A percentile compares a stretch with the other conserved stretches of the same genome.
Evolutionary conservation across 164 flowering plant species (phyloP).

Genomic region (Pachysandra terminalis): DNA sequence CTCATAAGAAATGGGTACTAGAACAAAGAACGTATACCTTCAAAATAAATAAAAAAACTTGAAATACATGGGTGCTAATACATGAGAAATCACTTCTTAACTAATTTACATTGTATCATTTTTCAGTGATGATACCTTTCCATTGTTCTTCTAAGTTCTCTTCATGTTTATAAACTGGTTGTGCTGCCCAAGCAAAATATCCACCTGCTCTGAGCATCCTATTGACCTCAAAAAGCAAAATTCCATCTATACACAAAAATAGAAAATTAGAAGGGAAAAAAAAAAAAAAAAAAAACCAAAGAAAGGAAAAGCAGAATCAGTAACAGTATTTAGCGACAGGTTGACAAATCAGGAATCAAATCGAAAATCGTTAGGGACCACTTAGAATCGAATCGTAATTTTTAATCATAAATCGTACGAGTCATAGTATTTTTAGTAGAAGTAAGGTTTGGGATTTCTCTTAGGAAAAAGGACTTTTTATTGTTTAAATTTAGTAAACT

Average conservation of each 20-base stretch:
- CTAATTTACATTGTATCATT: background rate
- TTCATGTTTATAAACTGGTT: constrained; percentile 87
- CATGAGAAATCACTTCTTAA: background rate
- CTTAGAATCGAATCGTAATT: too few species aligned
- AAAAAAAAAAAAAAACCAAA: too few species aligned
- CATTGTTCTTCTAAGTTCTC: constrained; percentile 65
- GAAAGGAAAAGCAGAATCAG: constrained; percentile 1
- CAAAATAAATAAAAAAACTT: background rate
- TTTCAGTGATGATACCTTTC: constrained; percentile 48
- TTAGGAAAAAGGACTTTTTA: too few species aligned
- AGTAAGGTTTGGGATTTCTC: too few species aligned
- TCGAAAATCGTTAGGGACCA: too few species aligned
- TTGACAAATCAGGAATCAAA: too few species aligned
- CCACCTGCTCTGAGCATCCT: constrained; percentile 87
- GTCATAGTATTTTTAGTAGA: too few species aligned
- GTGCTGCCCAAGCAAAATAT: constrained; percentile 93
- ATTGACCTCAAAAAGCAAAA: constrained; percentile 79
- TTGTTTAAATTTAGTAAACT: too few species aligned
- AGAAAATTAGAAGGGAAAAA: too few species aligned
- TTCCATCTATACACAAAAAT: constrained; percentile 45
- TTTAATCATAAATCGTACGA: too few species aligned
- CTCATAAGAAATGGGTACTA: background rate
- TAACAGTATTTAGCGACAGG: background rate
- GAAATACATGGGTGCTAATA: background rate
- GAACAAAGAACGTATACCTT: background rate